Conservation (phyloP, 2,329 filamentous ascomycete species). For the Eurotiales sp. region DNA sequence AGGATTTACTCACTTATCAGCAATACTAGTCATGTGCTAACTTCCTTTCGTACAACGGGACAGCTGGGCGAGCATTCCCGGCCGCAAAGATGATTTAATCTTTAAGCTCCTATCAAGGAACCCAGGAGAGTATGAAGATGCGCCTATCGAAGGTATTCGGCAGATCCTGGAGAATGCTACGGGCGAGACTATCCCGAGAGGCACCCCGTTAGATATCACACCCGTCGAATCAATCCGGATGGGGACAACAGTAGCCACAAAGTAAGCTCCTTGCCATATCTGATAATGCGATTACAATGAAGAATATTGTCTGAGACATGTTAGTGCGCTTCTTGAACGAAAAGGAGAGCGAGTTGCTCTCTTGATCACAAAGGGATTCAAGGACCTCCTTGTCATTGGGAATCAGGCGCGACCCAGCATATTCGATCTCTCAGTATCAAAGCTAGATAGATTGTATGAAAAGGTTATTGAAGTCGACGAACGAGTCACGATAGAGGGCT, state of each 20-base stretch:
- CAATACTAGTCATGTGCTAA: not conserved
- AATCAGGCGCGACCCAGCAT: conserved; percentile 83
- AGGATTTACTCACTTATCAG: not conserved
- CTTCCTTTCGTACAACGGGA: not conserved
- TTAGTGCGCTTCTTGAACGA: conserved; percentile 77
- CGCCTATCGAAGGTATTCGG: conserved; percentile 77
- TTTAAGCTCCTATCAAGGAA: conserved; percentile 27
- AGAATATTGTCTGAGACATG: conserved; percentile 46
- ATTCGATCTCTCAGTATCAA: conserved; percentile 77
- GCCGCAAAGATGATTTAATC: conserved; percentile 22
- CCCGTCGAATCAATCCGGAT: conserved; percentile 61
- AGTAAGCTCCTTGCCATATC: conserved; percentile 32
- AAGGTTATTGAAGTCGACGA: conserved; percentile 24
- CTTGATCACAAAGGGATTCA: conserved; percentile 79
- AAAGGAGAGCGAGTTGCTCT: conserved; percentile 82
- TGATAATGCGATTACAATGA: not conserved
- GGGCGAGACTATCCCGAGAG: conserved; percentile 17
- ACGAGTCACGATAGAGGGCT: conserved; percentile 47
- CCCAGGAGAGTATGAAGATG: conserved; percentile 25
- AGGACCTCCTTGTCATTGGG: conserved; percentile 78
- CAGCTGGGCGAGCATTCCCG: conserved; percentile 19
- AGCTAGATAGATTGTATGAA: conserved; percentile 56
- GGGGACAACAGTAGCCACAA: conserved; percentile 88
- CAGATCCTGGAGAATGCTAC: conserved; percentile 52
- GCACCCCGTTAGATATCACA: conserved; percentile 17